A percentile compares a stretch with the other conserved stretches of the same genome.
Evolutionary conservation across 352 stramenopile species (phyloP).

Genomic region (Halophytophthora polymorphica): DNA sequence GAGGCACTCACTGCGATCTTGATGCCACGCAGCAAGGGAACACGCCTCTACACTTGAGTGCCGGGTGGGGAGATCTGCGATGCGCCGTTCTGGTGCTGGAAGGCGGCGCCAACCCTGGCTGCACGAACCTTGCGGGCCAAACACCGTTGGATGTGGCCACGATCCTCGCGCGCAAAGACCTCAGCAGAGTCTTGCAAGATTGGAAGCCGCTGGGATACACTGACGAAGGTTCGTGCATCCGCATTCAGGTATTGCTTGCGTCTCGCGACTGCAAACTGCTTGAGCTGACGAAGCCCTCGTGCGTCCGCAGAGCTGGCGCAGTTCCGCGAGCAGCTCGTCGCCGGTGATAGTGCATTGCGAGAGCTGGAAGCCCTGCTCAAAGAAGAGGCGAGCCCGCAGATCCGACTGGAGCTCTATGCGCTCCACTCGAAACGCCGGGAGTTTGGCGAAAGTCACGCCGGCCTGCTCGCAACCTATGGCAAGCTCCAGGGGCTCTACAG

Average conservation of each 20-base stretch:
- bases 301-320: conserved; percentile 23
- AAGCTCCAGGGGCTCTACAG: conserved; percentile 47
- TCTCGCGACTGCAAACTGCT: background rate
- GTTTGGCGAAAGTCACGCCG: conserved; percentile 32
- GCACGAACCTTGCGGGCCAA: conserved; percentile 28
- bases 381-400: conserved; percentile 26
- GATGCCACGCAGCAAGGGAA: conserved; percentile 45
- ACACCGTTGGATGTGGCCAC: conserved; percentile 42
- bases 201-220: conserved; percentile 50
- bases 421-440: conserved; percentile 44
- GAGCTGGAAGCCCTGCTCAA: conserved; percentile 15
- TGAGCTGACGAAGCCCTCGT: background rate
- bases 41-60: conserved; percentile 61
- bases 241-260: too few relatives aligned
- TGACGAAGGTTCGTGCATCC: conserved; percentile 29
- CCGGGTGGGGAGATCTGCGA: conserved; percentile 56
- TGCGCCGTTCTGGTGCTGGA: conserved; percentile 62
- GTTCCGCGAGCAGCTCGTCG: conserved; percentile 17
- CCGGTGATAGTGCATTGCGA: conserved; percentile 7
- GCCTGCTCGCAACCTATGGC: conserved; percentile 29
- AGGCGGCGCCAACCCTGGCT: conserved; percentile 27
- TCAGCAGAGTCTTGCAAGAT: conserved; percentile 33
- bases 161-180: conserved; percentile 32
- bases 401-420: conserved; percentile 51
- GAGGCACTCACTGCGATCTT: background rate